A percentile compares a stretch with the other conserved stretches of the same genome.
phyloP scores from a whole-genome alignment of 2,329 filamentous ascomycete genomes.

The Pseudopyrenochaeta lycopersici region DNA sequence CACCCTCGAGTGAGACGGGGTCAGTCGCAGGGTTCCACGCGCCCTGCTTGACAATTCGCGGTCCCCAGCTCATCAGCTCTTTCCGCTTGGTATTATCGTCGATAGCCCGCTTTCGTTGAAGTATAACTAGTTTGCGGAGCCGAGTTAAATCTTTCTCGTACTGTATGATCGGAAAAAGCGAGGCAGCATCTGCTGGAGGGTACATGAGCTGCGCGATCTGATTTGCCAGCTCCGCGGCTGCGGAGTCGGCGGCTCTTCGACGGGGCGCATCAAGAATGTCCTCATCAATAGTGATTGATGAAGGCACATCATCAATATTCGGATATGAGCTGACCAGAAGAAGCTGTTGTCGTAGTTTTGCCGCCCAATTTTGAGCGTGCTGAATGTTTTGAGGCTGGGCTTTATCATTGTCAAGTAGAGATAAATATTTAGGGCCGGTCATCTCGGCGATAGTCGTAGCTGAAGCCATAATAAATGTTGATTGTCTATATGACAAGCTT shows the following conservation, averaged over 20 bases:
- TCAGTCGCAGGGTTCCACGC: conserved; percentile 44
- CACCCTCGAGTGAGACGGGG: conserved; percentile 40
- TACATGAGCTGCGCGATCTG: conserved; percentile 33
- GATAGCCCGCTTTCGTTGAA: conserved; percentile 29
- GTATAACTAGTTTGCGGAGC: conserved; percentile 25
- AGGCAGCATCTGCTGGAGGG: conserved; percentile 17
- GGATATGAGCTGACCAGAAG: conserved; percentile 11
- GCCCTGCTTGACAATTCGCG: conserved; percentile 44
- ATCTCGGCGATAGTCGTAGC: neutral
- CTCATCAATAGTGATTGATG: conserved; percentile 21
- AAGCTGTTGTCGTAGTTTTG: conserved; percentile 19
- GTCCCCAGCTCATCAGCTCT: conserved; percentile 30
- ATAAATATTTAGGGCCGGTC: neutral
- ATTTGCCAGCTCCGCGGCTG: conserved; percentile 21
- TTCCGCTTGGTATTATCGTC: conserved; percentile 27
- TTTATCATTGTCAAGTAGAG: neutral
- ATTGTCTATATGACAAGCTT: too few species aligned
- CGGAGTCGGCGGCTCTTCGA: conserved; percentile 27
- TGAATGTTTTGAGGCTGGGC: neutral
- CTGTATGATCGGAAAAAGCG: conserved; percentile 30
- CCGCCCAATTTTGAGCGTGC: conserved; percentile 14
- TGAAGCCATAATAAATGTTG: neutral
- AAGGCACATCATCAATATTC: conserved; percentile 15
- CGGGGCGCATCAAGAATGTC: conserved; percentile 35
- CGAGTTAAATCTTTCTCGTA: conserved; percentile 42